Conservation (phyloP, 768 basidiomycete species). For the Tephrocybe sp. region DNA sequence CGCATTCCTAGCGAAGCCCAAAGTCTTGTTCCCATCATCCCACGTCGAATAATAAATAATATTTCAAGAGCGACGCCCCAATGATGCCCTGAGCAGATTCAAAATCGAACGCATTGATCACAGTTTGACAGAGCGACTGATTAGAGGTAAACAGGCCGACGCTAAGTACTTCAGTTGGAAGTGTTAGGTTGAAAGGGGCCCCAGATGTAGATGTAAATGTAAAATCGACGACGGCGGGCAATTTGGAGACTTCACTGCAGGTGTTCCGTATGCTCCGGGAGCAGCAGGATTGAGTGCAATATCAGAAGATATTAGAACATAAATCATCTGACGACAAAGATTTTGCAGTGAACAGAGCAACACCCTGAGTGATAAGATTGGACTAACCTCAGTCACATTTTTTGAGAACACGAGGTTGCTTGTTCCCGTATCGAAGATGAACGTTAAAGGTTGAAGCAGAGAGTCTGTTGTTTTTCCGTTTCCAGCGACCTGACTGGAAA, state of each 20-base stretch:
- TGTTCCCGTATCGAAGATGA: constrained; percentile 59
- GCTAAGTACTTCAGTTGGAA: constrained; percentile 53
- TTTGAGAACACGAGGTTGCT: constrained; percentile 54
- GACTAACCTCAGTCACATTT: constrained; percentile 41
- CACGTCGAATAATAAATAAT: constrained; percentile 62
- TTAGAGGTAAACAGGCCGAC: constrained; percentile 55
- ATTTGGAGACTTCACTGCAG: constrained; percentile 40
- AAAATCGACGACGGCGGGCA: constrained; percentile 52
- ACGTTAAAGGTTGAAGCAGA: constrained; percentile 35
- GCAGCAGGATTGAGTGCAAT: constrained; percentile 50
- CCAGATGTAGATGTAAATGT: constrained; percentile 49
- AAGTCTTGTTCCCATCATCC: constrained; percentile 46
- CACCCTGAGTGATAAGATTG: background rate
- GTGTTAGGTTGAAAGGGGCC: constrained; percentile 52
- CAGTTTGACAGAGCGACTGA: constrained; percentile 50
- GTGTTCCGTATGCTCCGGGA: constrained; percentile 57
- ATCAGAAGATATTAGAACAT: constrained; percentile 54
- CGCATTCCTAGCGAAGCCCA: constrained; percentile 44
- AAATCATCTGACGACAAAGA: constrained; percentile 40
- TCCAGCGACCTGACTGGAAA: constrained; percentile 44
- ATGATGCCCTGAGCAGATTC: constrained; percentile 45
- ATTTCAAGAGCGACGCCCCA: constrained; percentile 52
- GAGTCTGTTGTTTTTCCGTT: constrained; percentile 49
- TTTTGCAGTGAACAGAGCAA: constrained; percentile 4
- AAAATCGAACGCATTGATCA: constrained; percentile 53